Percentiles rank a stretch among this genome's conserved stretches.
Evolutionary conservation across 306 rosid genomes (phyloP).

Genomic region (Dalbergia cochinchinensis): DNA sequence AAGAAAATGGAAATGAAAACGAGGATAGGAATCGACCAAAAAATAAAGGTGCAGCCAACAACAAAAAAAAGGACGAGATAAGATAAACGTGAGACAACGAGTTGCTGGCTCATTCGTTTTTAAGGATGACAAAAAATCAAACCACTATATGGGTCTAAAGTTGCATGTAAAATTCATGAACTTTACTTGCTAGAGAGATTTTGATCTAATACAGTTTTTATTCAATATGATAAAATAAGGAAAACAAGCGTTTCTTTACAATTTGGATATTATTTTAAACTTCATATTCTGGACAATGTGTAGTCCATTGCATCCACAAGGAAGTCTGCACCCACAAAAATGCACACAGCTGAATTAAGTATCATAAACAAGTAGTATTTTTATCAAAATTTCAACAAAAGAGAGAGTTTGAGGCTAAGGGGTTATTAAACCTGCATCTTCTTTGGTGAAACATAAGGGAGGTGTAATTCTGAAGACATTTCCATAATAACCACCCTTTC

Average conservation of each 20-base stretch:
- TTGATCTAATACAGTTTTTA: conserved; percentile 26
- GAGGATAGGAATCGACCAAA: not conserved
- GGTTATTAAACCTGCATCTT: conserved; percentile 79
- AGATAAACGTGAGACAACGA: conserved; percentile 65
- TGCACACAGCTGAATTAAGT: conserved; percentile 3
- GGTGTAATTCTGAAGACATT: conserved; percentile 96
- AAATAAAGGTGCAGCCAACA: not conserved
- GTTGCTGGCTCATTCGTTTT: conserved; percentile 65
- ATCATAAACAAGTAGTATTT: not conserved
- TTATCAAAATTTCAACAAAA: not conserved
- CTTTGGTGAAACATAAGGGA: conserved; percentile 86
- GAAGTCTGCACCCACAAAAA: too few relatives aligned
- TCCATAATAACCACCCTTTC: conserved; percentile 89
- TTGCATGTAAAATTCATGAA: conserved; percentile 34
- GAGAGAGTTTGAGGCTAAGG: conserved; percentile 14
- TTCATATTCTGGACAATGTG: too few relatives aligned
- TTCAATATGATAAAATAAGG: conserved; percentile 17
- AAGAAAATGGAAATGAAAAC: not conserved
- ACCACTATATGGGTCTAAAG: conserved; percentile 34
- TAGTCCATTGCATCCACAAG: too few relatives aligned
- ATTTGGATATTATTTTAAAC: too few relatives aligned
- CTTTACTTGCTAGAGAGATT: conserved; percentile 39
- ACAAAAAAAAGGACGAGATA: not conserved
- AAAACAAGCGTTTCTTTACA: too few relatives aligned
- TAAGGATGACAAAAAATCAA: conserved; percentile 13